Conservation (phyloP, 345 rosid species). For the Noccaea bulbosa region DNA sequence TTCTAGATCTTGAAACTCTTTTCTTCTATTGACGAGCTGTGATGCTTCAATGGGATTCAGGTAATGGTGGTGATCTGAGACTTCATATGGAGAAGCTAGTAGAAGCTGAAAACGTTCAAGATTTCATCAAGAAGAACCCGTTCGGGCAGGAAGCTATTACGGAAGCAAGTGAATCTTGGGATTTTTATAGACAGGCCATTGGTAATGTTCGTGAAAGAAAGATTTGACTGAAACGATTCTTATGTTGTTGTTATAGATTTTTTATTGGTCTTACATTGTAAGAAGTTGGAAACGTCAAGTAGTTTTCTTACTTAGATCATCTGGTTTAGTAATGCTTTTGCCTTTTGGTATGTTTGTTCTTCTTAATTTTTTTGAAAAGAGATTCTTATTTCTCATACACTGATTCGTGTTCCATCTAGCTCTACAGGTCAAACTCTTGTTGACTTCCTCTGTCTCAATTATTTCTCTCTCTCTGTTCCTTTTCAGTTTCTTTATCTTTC, state of each 20-base stretch:
- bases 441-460: no score
- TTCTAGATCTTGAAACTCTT: no score
- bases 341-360: background rate
- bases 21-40: no score
- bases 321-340: background rate
- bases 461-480: no score
- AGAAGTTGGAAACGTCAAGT: background rate
- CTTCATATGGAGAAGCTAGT: constrained; percentile 63
- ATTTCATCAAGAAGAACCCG: constrained; percentile 62
- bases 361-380: background rate
- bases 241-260: background rate
- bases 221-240: background rate
- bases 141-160: constrained; percentile 76
- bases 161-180: constrained; percentile 60
- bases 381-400: constrained; percentile 1
- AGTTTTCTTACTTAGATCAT: background rate
- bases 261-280: background rate
- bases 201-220: background rate
- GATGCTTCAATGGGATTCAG: constrained; percentile 43
- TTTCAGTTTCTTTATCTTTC: background rate
- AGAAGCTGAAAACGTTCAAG: constrained; percentile 59
- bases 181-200: constrained; percentile 54
- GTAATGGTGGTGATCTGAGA: constrained; percentile 70
- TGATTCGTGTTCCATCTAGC: background rate
- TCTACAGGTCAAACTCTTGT: no score